Evolutionary conservation across 495 filamentous ascomycete species (phyloP).

Genomic region (Penicillium cataractarum): DNA sequence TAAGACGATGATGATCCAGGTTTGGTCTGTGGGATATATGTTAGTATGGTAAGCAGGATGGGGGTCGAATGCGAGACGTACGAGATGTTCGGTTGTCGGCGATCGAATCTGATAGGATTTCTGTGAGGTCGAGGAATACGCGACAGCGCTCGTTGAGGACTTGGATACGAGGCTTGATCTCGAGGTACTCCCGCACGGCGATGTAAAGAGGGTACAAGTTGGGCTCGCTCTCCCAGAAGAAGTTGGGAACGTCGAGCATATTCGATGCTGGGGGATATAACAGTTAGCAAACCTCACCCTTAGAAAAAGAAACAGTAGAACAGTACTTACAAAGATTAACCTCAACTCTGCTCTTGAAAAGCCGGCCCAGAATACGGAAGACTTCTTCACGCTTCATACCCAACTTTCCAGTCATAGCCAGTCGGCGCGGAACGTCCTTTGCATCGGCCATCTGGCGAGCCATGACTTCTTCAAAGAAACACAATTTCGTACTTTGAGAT

Average conservation of each 20-base stretch:
- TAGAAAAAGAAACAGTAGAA: background rate
- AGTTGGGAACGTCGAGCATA: constrained; percentile 95
- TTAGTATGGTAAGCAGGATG: constrained; percentile 9
- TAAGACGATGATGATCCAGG: constrained; percentile 97
- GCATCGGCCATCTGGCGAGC: constrained; percentile 89
- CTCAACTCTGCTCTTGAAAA: constrained; percentile 94
- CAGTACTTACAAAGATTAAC: constrained; percentile 89
- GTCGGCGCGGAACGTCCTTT: constrained; percentile 83
- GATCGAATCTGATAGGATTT: constrained; percentile 90
- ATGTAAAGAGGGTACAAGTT: constrained; percentile 92
- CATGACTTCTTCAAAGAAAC: constrained; percentile 97
- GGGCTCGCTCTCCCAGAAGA: constrained; percentile 98
- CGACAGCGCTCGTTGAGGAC: constrained; percentile 96
- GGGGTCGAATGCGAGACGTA: constrained; percentile 24
- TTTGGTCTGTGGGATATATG: constrained; percentile 56
- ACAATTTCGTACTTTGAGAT: constrained; percentile 94
- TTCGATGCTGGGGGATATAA: constrained; percentile 73
- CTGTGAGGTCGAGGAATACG: constrained; percentile 95
- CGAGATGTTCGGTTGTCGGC: constrained; percentile 91
- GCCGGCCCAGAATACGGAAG: constrained; percentile 81
- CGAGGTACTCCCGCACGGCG: constrained; percentile 95
- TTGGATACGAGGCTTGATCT: constrained; percentile 92
- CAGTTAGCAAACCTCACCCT: background rate
- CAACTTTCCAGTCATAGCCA: constrained; percentile 86
- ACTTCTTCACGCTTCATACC: constrained; percentile 94